A percentile compares a stretch with the other conserved stretches of the same genome.
These are phyloP conservation scores for Adansonia digitata DNA, from an alignment of 345 rosid species.

Conservation along the genomic window DNA sequence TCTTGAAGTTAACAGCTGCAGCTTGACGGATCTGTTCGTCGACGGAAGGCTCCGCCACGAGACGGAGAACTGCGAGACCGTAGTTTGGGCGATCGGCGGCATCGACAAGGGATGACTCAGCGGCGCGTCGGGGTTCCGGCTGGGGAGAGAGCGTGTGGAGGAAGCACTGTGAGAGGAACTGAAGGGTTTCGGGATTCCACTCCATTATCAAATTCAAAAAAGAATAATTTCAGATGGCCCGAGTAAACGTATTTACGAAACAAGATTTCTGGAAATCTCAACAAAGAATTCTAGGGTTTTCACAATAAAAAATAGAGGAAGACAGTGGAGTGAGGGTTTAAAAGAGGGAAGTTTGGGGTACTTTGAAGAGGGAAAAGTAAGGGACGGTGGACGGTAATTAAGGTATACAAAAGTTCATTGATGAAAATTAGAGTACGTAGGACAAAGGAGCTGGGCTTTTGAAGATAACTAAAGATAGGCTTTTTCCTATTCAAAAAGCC, in stretches of 20 bases:
- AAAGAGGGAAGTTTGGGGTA: conserved; percentile 5
- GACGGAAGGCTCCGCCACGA: conserved; percentile 65
- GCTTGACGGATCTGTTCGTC: conserved; percentile 93
- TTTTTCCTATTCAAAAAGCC: not conserved
- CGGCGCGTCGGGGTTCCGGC: conserved; percentile 76
- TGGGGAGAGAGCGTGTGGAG: conserved; percentile 70
- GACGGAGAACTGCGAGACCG: conserved; percentile 74
- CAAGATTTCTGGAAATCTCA: not conserved
- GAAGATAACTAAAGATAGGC: not conserved
- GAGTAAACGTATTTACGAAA: not conserved
- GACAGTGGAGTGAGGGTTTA: not conserved
- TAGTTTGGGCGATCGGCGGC: conserved; percentile 67
- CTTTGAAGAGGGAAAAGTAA: not conserved
- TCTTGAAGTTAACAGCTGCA: conserved; percentile 39
- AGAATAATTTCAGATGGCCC: not conserved
- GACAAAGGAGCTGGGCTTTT: not conserved
- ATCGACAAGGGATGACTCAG: conserved; percentile 56
- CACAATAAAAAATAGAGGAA: not conserved
- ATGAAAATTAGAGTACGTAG: not conserved
- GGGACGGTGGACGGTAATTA: not conserved
- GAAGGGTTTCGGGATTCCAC: conserved; percentile 60
- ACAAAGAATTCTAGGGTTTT: not conserved
- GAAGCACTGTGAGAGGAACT: conserved; percentile 76
- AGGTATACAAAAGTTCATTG: not conserved
- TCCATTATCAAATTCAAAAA: conserved; percentile 32